Evolutionary conservation across 140 eudicot genomes (phyloP), one percentile per base, ranked within the genome.

Genomic region (Erigeron philadelphicus): DNA sequence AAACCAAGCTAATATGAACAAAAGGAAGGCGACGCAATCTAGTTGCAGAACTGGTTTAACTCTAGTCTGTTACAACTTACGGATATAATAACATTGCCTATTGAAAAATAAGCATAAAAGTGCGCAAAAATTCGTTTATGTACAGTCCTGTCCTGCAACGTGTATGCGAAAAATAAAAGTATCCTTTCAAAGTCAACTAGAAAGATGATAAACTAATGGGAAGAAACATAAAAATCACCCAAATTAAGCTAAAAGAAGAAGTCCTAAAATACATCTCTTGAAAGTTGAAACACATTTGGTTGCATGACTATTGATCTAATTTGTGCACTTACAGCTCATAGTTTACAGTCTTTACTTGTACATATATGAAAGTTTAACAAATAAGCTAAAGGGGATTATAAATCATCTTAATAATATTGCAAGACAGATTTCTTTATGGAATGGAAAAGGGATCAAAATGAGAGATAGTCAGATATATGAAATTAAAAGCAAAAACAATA

Each of bases 281-380:
- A 75, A 49, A 65, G 75, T 49, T 75, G 75, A 75, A 49, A 65
- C 61, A 59, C 73, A 75, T 58, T 40, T 48, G 43, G 70, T 15
- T 31, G 38, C 5, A n/a, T 54, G 58, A 73, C 16, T 38, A 7
- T 9, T 19, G 35, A 68, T 25, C 16, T 38, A 42, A 11, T 58
- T 59, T 19, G 45, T 35, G 45, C 61, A 75, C 58, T 67, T 67
- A n/a, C 43, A 75, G 43, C 61, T 66, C 44, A 46, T 15, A 35
- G 9, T 35, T 58, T 56, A 13, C 65, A 73, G 43, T 40, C 57
- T 73, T 53, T 17, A 21, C 10, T 7, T 57, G 11, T 10, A 57
- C 7, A 19, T 17, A 40, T 15, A 31, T 25, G 9, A 31, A 73
- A 43, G 7, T 21, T 35, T 6, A 70, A 40, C n/a, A 21, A 16